Evolutionary conservation across 306 rosid genomes (phyloP), one percentile per base, ranked within the genome.

Genomic region (Gastrolobium bilobum): DNA sequence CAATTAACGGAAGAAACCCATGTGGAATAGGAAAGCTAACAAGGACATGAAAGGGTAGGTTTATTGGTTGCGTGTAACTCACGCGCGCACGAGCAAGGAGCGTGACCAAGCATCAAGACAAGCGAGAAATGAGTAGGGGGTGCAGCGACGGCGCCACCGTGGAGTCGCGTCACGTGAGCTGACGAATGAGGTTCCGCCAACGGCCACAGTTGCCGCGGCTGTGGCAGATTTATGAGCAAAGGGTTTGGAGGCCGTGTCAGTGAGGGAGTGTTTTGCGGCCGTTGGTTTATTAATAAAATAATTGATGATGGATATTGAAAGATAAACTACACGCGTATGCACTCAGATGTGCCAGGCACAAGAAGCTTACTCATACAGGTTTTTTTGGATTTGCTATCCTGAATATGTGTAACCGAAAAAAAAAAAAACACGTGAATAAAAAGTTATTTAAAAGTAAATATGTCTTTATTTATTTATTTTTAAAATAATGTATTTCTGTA

Each of bases 1-100:
- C 34, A 48, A 44, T 47, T 15, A 58, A 69, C 76, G 42, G 63
- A 69, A 62, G 53, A 56, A 78, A 68, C 76, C 65, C 79, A 85
- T 75, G 54, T 57, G 52, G 68, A 79, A 60, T 11, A 29, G 31
- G 80, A 85, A 63, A 47, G 71, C 20, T 38, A 70, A 74, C 47
- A 48, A 56, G 56, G 62, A 39, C 52, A 60, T 26, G 71, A 38
- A 79, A 79, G 58, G 46, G 75, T 46, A 38, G 40, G 65, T 70
- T 70, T 79, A 50, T 11, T 60, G 10, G 1, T 50, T 9, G 78
- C 83, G 78, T 79, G 39, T 33, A 10, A 1, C 0, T 1, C 15
- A 79, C 73, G 73, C 73, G 68, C 64, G 6, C 0, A 69, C 44
- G 35, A 33, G 2, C 4, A 13, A 39, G n/a, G 78, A 43, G 65